Evolutionary conservation across 2,329 filamentous ascomycete species (phyloP).

Genomic region (Aspergillus bombycis): DNA sequence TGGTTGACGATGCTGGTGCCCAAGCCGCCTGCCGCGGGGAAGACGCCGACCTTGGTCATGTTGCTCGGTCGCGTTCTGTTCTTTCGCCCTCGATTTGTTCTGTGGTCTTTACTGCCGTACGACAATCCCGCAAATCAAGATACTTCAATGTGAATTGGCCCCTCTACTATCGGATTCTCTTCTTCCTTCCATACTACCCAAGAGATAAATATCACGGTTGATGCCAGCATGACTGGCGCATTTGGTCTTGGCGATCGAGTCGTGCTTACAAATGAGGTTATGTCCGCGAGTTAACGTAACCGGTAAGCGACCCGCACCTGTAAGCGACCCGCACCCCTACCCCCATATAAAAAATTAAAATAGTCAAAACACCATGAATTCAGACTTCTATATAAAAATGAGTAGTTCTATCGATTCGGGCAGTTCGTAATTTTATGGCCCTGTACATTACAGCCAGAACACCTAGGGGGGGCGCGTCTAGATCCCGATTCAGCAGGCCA

Average conservation of each 20-base stretch:
- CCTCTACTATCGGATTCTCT: not conserved
- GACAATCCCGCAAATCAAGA: rapidly evolving
- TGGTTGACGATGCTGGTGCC: constrained; percentile 56
- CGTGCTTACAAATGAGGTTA: not conserved
- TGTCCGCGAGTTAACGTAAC: constrained; percentile 12
- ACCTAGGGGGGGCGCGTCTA: not conserved
- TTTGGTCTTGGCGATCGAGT: not conserved
- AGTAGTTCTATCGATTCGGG: not conserved
- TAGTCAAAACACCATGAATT: not conserved
- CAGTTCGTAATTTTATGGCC: not conserved
- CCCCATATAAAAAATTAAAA: not conserved
- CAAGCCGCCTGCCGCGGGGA: constrained; percentile 58
- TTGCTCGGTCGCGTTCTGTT: not conserved
- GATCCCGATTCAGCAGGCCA: not conserved
- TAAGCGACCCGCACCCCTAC: no score
- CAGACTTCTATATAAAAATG: not conserved
- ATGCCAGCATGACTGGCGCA: not conserved
- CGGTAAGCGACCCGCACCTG: not conserved
- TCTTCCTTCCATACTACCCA: not conserved
- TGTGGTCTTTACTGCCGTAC: not conserved
- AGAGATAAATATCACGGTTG: not conserved
- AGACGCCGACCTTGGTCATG: constrained; percentile 35
- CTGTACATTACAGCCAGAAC: not conserved
- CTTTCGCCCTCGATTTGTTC: not conserved
- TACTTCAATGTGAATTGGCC: not conserved